A percentile compares a stretch with the other conserved stretches of the same genome.
phyloP scores from a whole-genome alignment of 208 protist genomes.

The Herpetomonas tarakana region DNA sequence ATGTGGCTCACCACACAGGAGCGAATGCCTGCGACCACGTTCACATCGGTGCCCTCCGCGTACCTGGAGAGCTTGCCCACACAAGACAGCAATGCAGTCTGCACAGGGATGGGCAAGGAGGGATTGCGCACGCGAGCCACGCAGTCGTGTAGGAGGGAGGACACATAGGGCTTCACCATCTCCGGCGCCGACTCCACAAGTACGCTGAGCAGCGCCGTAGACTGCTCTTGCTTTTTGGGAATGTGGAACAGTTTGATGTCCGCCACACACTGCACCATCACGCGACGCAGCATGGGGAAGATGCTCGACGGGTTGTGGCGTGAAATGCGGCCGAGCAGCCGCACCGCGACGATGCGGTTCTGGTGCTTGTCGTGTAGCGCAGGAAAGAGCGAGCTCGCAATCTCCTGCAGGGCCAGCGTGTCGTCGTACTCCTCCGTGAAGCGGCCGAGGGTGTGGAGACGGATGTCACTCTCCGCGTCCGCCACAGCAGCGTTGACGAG shows the following conservation, averaged over 20 bases:
- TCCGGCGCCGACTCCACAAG: constrained; percentile 79
- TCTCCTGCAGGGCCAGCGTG: constrained; percentile 74
- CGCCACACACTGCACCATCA: constrained; percentile 82
- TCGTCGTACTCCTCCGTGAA: constrained; percentile 73
- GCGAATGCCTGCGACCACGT: constrained; percentile 53
- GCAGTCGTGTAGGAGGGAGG: constrained; percentile 72
- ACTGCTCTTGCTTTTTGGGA: constrained; percentile 78
- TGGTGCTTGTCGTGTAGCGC: constrained; percentile 86
- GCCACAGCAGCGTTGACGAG: constrained; percentile 85
- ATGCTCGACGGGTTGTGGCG: constrained; percentile 73
- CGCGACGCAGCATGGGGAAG: constrained; percentile 74
- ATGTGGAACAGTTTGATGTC: constrained; percentile 81
- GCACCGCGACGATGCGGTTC: constrained; percentile 74
- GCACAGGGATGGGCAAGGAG: constrained; percentile 44
- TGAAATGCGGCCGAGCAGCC: constrained; percentile 81
- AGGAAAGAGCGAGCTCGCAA: constrained; percentile 66
- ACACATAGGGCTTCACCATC: constrained; percentile 79
- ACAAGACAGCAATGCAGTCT: constrained; percentile 76
- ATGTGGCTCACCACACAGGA: constrained; percentile 77
- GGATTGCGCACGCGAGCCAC: constrained; percentile 53
- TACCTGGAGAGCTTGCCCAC: constrained; percentile 81
- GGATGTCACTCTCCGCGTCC: constrained; percentile 87
- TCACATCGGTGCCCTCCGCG: constrained; percentile 74
- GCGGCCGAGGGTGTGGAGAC: constrained; percentile 76
- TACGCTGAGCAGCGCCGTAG: constrained; percentile 66